Base-by-base conservation (phyloP, 176 grass and related monocot species). In the Tillandsia leiboldiana region DNA sequence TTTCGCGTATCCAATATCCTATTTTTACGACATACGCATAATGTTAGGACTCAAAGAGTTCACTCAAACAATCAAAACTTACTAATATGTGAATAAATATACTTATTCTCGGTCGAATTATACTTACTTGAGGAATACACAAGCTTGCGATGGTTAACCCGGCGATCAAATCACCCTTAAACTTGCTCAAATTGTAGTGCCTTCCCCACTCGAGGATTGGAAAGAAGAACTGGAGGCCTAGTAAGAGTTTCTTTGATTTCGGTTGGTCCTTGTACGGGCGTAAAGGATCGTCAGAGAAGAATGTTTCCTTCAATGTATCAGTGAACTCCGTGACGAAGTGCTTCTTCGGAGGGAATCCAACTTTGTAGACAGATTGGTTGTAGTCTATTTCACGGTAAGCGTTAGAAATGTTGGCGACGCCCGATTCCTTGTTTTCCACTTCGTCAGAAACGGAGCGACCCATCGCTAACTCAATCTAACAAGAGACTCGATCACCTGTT, bases 101-200 rank as follows among this genome's bases (percentile, higher is more conserved):
- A 58, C 54, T 1, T 17, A 58, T 18, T 61, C 15, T 26, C 10
- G 8, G 20, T 53, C 3, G 20, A 68, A 52, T 70, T 11, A 50
- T 64, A 49, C 26, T 53, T 97, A 97, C 93, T 84, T 97, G 93
- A 71, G 93, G 89, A 82, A 97, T 83, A 66, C 93, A 97, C 24
- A 97, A 88, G 78, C 93, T 97, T 63, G 93, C 93, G 70, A 97
- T 97, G 22, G 93, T 97, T 65, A 97, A 77, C 33, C 93, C 89
- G 1, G 93, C 86, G 79, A 97, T 81, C 8, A 92, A 28, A 79
- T 97, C 93, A 9, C 93, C 84, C 82, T 87, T 97, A 49, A 97
- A 90, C 68, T 92, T 97, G 49, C 18, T 75, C 8, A 97, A 63
- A 61, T 81, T 84, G 51, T 97, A 97, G 71, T 78, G 33, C 50